phyloP scores from a whole-genome alignment of 495 filamentous ascomycete genomes.

The Hypoxylon subgilvum region DNA sequence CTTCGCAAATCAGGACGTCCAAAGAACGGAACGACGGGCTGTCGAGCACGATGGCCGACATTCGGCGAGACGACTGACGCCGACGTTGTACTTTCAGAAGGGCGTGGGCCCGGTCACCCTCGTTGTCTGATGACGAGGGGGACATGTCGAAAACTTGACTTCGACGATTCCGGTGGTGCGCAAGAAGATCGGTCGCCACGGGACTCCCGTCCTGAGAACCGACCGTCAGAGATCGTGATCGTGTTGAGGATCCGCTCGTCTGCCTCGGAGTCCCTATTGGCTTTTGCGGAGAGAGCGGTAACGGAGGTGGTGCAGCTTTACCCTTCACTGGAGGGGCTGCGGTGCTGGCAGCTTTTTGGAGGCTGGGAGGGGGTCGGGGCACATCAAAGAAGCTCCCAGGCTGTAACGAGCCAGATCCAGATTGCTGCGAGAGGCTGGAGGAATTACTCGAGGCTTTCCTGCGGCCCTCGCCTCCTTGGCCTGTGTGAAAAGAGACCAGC shows the following conservation, averaged over 20 bases:
- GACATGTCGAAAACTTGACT: conserved; percentile 97
- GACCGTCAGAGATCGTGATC: conserved; percentile 88
- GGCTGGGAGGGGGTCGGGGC: conserved; percentile 62
- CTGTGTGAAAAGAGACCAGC: conserved; percentile 88
- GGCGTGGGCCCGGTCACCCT: conserved; percentile 88
- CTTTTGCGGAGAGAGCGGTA: conserved; percentile 60
- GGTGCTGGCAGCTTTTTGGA: conserved; percentile 64
- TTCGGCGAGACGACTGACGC: conserved; percentile 85
- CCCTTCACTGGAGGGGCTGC: conserved; percentile 78
- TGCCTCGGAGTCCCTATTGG: conserved; percentile 54
- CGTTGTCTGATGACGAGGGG: conserved; percentile 96
- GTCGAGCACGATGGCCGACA: conserved; percentile 83
- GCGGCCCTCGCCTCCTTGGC: conserved; percentile 55
- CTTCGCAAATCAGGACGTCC: conserved; percentile 95
- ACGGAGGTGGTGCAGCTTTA: conserved; percentile 59
- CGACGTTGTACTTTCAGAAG: conserved; percentile 91
- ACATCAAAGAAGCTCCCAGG: conserved; percentile 76
- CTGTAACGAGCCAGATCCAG: conserved; percentile 68
- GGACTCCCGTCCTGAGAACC: conserved; percentile 90
- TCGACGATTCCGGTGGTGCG: conserved; percentile 83
- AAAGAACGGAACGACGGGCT: conserved; percentile 89
- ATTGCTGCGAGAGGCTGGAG: conserved; percentile 80
- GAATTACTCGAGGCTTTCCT: conserved; percentile 83
- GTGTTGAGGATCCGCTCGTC: conserved; percentile 53
- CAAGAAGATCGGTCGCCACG: conserved; percentile 69